Conservation (phyloP, 805 yeast genomes). For the Schwanniomyces occidentalis region DNA sequence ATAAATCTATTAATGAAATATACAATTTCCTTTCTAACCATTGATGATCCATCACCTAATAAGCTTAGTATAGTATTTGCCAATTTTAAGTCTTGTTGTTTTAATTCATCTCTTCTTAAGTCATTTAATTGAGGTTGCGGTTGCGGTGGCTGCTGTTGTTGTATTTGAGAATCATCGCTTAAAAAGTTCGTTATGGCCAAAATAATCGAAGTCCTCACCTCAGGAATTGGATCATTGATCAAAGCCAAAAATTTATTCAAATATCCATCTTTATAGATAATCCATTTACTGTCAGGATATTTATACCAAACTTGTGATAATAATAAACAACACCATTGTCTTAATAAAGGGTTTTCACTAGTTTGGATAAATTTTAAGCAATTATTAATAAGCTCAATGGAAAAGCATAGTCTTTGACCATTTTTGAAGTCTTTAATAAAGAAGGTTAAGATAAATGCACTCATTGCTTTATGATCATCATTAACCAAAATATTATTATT, state of each 20-base stretch:
- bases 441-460: slow-evolving; percentile 84
- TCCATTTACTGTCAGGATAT: slow-evolving; percentile 72
- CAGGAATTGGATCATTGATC: slow-evolving; percentile 89
- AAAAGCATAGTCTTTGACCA: slow-evolving; percentile 80
- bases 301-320: slow-evolving; percentile 74
- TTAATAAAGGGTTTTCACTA: slow-evolving; percentile 78
- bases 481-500: slow-evolving; percentile 43
- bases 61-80: slow-evolving; percentile 67
- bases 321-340: slow-evolving; percentile 90
- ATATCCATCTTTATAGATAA: slow-evolving; percentile 64
- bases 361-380: slow-evolving; percentile 64
- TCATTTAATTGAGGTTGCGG: slow-evolving; percentile 22
- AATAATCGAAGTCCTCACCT: slow-evolving; percentile 84
- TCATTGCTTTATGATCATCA: slow-evolving; percentile 92
- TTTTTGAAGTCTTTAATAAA: slow-evolving; percentile 77
- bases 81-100: slow-evolving; percentile 67
- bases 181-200: slow-evolving; percentile 70
- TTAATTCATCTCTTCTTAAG: slow-evolving; percentile 47
- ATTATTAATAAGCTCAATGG: slow-evolving; percentile 68
- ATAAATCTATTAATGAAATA: slow-evolving; percentile 77
- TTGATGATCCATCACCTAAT: slow-evolving; percentile 83
- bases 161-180: slow-evolving; percentile 34
- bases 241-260: slow-evolving; percentile 55
- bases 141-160: slow-evolving; percentile 16
- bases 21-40: slow-evolving; percentile 83